Evolutionary conservation across 495 filamentous ascomycete genomes (phyloP), one percentile per base, ranked within the genome.

Genomic region (Penicillium cataractarum): DNA sequence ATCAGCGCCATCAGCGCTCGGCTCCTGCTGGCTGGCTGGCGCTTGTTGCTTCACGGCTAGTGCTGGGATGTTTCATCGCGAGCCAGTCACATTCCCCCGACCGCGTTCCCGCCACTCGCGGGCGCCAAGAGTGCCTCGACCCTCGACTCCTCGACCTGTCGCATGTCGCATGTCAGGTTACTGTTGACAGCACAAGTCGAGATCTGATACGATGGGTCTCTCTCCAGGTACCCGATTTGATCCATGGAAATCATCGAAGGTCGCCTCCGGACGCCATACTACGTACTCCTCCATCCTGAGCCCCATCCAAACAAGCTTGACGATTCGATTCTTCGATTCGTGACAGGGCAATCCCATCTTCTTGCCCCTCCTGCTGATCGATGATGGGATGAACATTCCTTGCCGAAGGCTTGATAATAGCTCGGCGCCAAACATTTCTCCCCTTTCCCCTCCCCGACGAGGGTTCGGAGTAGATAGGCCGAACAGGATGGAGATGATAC

Each of bases 21-120:
- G 46, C 46, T 29, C 24, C 46, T 27, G 22, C 46, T 50, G 46
- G 12, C 32, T 46, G 26, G 31, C 44, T 57, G 55, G 65, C 61
- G 61, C 22, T 42, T 53, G 62, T 60, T 59, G 64, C 58, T 61
- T 60, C 58, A 57, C 54, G 52, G 50, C 50, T 65, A 10, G 26
- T 8, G 53, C 50, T 26, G 54, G 59, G 44, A 29, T 58, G 68
- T 70, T 70, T 70, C 68, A 70, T 46, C 48, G 15, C 22, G 9
- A 42, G 17, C 68, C 68, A 70, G 52, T 70, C 52, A 67, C 50
- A 60, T 31, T 26, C 17, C 15, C 3, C 27, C 27, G 2, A 52
- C 26, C 24, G 26, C 12, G 3, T 48, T 27, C 57, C 64, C 61
- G 61, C 50, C 67, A 58, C 64, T 55, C 32, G 57, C 46, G 35